Evolutionary conservation across 306 rosid genomes (phyloP).

Genomic region (Cucumis hystrix): DNA sequence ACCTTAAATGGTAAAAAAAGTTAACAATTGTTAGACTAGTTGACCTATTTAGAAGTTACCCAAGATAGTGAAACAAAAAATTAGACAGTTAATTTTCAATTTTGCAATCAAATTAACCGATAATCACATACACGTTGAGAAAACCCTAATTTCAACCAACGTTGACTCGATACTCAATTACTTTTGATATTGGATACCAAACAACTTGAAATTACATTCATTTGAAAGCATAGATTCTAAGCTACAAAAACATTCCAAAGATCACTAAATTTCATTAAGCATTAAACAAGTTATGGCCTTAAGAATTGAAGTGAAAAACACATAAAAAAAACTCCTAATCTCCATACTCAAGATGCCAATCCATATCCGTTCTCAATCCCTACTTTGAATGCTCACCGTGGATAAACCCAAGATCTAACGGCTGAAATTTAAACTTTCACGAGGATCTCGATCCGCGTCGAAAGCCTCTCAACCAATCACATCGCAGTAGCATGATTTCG

Average conservation of each 20-base stretch:
- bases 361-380: neutral
- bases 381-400: slow-evolving; percentile 9
- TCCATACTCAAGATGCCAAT: neutral
- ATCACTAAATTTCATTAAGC: neutral
- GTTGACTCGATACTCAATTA: neutral
- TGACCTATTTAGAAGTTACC: neutral
- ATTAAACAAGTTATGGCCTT: neutral
- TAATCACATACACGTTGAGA: neutral
- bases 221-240: neutral
- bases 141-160: neutral
- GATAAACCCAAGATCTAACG: slow-evolving; percentile 16
- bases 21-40: neutral
- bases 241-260: neutral
- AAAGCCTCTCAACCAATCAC: slow-evolving; percentile 18
- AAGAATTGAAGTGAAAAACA: neutral
- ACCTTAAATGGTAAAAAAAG: neutral
- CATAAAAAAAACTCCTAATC: neutral
- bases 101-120: neutral
- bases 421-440: neutral
- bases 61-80: neutral
- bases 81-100: neutral
- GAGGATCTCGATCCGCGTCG: slow-evolving; percentile 15
- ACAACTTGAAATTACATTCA: neutral
- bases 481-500: neutral
- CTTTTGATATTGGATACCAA: neutral